Percentiles rank a stretch among this genome's conserved stretches.
Conservation (phyloP, 345 rosid genomes). For the Eucalyptus urophylla region DNA sequence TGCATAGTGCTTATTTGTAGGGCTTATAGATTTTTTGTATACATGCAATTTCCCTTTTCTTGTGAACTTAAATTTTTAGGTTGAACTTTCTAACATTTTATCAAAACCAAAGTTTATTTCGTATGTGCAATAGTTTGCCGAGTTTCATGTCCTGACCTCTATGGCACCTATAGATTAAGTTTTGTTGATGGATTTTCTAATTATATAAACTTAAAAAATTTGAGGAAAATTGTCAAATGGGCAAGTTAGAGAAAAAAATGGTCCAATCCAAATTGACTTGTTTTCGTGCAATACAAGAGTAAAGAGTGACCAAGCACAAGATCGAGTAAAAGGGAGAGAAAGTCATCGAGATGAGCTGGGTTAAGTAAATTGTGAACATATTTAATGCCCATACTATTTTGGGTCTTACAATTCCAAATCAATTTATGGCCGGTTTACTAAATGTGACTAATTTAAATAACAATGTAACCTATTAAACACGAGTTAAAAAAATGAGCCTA, state of each 20-base stretch:
- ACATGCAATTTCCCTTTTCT: not conserved
- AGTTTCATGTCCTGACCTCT: not conserved
- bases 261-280: too few relatives aligned
- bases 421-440: too few relatives aligned
- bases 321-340: too few relatives aligned
- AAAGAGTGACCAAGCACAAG: too few relatives aligned
- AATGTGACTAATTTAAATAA: too few relatives aligned
- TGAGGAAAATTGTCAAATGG: rapidly evolving
- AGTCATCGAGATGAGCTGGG: too few relatives aligned
- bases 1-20: not conserved
- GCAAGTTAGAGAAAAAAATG: rapidly evolving
- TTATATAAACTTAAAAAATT: not conserved
- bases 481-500: too few relatives aligned
- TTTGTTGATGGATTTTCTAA: not conserved
- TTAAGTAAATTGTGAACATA: too few relatives aligned
- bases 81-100: not conserved
- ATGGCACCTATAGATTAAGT: not conserved
- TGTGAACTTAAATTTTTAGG: rapidly evolving
- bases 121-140: rapidly evolving
- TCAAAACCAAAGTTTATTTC: not conserved
- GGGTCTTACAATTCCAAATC: too few relatives aligned
- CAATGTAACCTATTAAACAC: too few relatives aligned
- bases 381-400: too few relatives aligned
- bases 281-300: too few relatives aligned
- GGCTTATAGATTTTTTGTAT: not conserved